Evolutionary conservation across 148 eudicot species (phyloP).

Genomic region (Rheum nobile): DNA sequence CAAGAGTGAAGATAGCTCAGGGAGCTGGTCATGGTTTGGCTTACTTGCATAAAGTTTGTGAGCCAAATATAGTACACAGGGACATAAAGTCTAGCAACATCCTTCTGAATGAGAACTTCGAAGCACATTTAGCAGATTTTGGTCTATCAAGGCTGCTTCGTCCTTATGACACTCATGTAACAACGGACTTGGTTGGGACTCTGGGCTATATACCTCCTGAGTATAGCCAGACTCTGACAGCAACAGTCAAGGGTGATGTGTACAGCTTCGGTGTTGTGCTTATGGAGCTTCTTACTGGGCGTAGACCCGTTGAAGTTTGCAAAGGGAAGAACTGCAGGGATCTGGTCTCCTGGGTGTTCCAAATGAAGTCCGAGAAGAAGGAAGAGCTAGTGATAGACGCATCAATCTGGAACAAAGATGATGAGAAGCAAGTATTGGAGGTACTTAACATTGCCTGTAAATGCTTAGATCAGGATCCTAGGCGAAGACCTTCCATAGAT

Average conservation of each 20-base stretch:
- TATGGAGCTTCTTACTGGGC: conserved; percentile 74
- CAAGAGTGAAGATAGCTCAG: conserved; percentile 68
- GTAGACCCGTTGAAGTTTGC: conserved; percentile 83
- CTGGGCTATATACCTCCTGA: conserved; percentile 95
- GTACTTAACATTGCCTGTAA: conserved; percentile 71
- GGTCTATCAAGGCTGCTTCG: conserved; percentile 67
- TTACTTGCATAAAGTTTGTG: conserved; percentile 54
- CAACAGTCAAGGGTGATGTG: conserved; percentile 89
- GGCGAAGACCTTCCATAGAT: conserved; percentile 66
- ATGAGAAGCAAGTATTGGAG: conserved; percentile 57
- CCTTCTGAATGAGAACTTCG: conserved; percentile 68
- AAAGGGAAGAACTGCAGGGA: conserved; percentile 79
- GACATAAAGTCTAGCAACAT: conserved; percentile 93
- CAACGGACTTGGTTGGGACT: conserved; percentile 93
- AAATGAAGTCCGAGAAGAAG: conserved; percentile 62
- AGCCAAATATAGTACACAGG: conserved; percentile 70
- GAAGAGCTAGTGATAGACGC: conserved; percentile 63
- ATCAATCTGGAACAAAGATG: conserved; percentile 35
- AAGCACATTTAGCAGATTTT: conserved; percentile 87
- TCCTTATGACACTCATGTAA: conserved; percentile 87
- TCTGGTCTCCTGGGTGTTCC: conserved; percentile 78
- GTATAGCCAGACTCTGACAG: conserved; percentile 75
- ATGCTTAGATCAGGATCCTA: conserved; percentile 69
- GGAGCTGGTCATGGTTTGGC: conserved; percentile 76
- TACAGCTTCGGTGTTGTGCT: conserved; percentile 92